These are phyloP conservation scores for Cryoendolithus antarcticus DNA, from an alignment of 2,329 filamentous ascomycete genomes.

Conservation along the genomic window DNA sequence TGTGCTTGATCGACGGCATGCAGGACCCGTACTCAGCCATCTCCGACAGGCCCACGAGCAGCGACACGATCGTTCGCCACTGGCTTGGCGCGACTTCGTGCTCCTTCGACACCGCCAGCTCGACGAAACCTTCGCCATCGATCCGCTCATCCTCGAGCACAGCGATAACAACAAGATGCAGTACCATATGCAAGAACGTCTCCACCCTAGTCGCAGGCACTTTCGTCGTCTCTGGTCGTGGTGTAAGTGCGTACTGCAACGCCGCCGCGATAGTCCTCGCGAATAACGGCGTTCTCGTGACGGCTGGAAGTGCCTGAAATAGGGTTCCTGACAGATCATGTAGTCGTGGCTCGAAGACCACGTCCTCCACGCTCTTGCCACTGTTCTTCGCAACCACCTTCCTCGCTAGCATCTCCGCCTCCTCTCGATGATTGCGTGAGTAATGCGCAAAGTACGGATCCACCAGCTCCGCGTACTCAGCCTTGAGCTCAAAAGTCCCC, in stretches of 20 bases:
- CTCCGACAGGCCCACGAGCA: conserved; percentile 34
- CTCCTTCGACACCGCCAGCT: conserved; percentile 11
- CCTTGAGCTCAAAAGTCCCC: conserved; percentile 85
- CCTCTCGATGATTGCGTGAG: conserved; percentile 91
- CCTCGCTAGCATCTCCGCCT: conserved; percentile 81
- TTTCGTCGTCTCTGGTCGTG: conserved; percentile 54
- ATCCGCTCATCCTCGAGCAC: conserved; percentile 48
- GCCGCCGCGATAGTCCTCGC: conserved; percentile 83
- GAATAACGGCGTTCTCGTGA: conserved; percentile 77
- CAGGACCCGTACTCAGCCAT: conserved; percentile 71
- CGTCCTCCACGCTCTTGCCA: conserved; percentile 65
- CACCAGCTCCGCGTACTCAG: conserved; percentile 72
- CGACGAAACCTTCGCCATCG: conserved; percentile 13
- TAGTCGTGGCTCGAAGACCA: conserved; percentile 84
- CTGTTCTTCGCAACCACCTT: conserved; percentile 78
- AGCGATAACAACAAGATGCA: conserved; percentile 78
- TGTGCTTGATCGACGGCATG: conserved; percentile 70
- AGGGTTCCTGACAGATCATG: conserved; percentile 62
- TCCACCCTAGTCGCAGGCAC: conserved; percentile 77
- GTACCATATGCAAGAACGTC: conserved; percentile 78
- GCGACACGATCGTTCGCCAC: conserved; percentile 33
- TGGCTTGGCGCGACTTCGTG: neutral
- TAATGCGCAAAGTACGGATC: conserved; percentile 96
- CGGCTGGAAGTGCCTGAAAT: conserved; percentile 63
- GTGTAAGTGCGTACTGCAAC: conserved; percentile 65